A percentile compares a stretch with the other conserved stretches of the same genome.
Evolutionary conservation across 106 monocot species (phyloP).

Genomic region (Chionographis japonica): DNA sequence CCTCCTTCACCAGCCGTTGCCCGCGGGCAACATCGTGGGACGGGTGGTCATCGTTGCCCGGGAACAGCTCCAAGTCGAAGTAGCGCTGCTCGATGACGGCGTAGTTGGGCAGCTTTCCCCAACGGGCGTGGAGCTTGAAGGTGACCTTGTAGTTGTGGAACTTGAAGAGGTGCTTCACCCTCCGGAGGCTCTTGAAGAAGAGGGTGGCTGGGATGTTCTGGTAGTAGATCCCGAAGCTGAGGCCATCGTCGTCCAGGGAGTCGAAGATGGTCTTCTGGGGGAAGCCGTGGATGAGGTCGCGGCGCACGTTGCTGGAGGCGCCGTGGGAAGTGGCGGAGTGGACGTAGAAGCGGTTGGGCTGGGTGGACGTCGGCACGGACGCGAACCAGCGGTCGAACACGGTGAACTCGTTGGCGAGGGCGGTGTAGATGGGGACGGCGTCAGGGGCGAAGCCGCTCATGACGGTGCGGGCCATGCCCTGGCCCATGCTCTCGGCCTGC

Average conservation of each 20-base stretch:
- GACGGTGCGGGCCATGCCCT: slow-evolving; percentile 60
- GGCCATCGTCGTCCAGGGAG: slow-evolving; percentile 53
- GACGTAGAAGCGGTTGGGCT: slow-evolving; percentile 84
- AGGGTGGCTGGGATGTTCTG: slow-evolving; percentile 83
- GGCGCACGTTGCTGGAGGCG: slow-evolving; percentile 70
- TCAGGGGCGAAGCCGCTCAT: slow-evolving; percentile 73
- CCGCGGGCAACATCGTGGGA: slow-evolving; percentile 80
- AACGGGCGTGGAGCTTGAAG: slow-evolving; percentile 68
- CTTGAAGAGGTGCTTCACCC: slow-evolving; percentile 53
- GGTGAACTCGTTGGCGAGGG: slow-evolving; percentile 65
- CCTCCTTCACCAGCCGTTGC: slow-evolving; percentile 71
- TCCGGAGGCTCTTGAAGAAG: slow-evolving; percentile 72
- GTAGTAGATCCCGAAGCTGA: slow-evolving; percentile 73
- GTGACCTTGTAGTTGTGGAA: slow-evolving; percentile 66
- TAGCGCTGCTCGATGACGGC: slow-evolving; percentile 79
- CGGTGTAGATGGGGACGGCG: slow-evolving; percentile 57
- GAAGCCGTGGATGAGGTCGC: slow-evolving; percentile 76
- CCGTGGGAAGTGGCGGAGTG: slow-evolving; percentile 93
- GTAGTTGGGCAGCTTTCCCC: slow-evolving; percentile 71
- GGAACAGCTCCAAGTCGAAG: slow-evolving; percentile 49
- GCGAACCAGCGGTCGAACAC: slow-evolving; percentile 87
- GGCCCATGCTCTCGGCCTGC: slow-evolving; percentile 54
- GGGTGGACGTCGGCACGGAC: slow-evolving; percentile 77
- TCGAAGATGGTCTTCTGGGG: slow-evolving; percentile 86
- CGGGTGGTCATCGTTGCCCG: slow-evolving; percentile 85